These are phyloP conservation scores for Pilobolus umbonatus DNA, from an alignment of 192 early-diverging fungal species.

Conservation along the genomic window DNA sequence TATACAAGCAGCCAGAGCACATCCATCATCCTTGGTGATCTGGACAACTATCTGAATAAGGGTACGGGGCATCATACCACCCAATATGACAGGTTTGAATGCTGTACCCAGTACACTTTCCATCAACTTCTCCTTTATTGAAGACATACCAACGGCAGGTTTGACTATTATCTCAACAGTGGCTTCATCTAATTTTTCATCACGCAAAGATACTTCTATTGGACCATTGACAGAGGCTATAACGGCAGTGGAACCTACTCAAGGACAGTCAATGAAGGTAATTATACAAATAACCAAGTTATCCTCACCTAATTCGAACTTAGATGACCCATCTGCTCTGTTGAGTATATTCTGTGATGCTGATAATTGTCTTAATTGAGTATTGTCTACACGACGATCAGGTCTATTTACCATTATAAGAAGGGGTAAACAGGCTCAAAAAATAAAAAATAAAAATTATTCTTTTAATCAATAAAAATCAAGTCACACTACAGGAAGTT, in stretches of 20 bases:
- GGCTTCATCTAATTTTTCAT: conserved; percentile 88
- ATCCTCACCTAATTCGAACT: conserved; percentile 68
- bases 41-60: conserved; percentile 84
- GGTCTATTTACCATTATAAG: conserved; percentile 37
- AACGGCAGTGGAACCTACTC: conserved; percentile 69
- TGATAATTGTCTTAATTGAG: conserved; percentile 69
- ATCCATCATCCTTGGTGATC: conserved; percentile 79
- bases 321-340: conserved; percentile 81
- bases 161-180: conserved; percentile 76
- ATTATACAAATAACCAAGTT: too few relatives aligned
- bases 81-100: conserved; percentile 69
- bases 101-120: conserved; percentile 69
- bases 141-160: conserved; percentile 58
- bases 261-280: neutral
- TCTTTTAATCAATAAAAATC: too few relatives aligned
- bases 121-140: conserved; percentile 64
- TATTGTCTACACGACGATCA: conserved; percentile 45
- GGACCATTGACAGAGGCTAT: conserved; percentile 84
- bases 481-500: too few relatives aligned
- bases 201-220: conserved; percentile 74
- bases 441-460: neutral
- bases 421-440: neutral
- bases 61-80: conserved; percentile 84
- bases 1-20: conserved; percentile 71
- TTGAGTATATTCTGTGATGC: conserved; percentile 63